These are phyloP conservation scores for Collybiopsis luxurians DNA, from an alignment of 768 basidiomycete genomes.

Conservation along the genomic window DNA sequence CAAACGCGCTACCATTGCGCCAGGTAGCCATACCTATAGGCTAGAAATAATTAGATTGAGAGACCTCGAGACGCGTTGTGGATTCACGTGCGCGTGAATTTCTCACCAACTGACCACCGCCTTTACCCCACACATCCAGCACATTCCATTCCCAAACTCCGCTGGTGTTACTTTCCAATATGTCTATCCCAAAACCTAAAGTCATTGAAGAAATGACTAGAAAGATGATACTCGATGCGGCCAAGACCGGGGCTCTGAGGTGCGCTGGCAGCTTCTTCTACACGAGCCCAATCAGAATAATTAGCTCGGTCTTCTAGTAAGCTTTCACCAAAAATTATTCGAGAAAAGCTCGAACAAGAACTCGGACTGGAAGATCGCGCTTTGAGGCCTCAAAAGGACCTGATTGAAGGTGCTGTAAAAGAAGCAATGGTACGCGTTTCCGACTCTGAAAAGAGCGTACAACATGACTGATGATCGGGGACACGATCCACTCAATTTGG, in stretches of 20 bases:
- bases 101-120: too few relatives aligned
- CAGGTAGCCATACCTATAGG: too few relatives aligned
- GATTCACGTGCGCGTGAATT: too few relatives aligned
- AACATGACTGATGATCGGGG: not conserved
- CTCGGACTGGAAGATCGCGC: not conserved
- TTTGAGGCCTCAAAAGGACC: not conserved
- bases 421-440: not conserved
- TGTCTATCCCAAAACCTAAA: constrained; percentile 12
- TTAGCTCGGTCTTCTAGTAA: not conserved
- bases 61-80: too few relatives aligned
- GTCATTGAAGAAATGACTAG: not conserved
- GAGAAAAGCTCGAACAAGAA: not conserved
- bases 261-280: not conserved
- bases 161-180: too few relatives aligned
- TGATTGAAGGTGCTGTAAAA: not conserved
- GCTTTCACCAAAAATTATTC: not conserved
- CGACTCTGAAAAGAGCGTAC: not conserved
- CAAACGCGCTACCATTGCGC: constrained; percentile 95
- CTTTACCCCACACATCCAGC: too few relatives aligned
- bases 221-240: not conserved
- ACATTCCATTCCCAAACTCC: too few relatives aligned
- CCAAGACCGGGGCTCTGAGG: not conserved
- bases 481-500: not conserved
- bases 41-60: too few relatives aligned
- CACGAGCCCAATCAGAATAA: not conserved